Conservation (phyloP, 495 filamentous ascomycete genomes). For the Annulohypoxylon moriforme region DNA sequence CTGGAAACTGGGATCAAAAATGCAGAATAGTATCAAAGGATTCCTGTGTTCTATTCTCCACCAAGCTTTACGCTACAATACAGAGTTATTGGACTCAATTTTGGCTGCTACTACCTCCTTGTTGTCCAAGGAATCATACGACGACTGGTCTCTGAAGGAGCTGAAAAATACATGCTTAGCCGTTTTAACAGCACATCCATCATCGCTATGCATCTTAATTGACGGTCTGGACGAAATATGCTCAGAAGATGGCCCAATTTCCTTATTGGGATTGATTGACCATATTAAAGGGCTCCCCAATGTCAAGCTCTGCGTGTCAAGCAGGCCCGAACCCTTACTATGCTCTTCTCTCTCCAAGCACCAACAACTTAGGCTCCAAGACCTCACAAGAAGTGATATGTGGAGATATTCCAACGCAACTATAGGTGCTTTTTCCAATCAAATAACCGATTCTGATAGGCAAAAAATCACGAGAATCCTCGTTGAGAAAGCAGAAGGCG, state of each 20-base stretch:
- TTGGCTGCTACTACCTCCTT: not conserved
- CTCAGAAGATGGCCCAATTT: not conserved
- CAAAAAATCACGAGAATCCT: not conserved
- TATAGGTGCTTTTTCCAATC: not conserved
- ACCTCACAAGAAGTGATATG: conserved; percentile 34
- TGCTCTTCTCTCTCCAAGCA: not conserved
- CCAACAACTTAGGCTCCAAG: conserved; percentile 27
- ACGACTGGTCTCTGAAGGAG: not conserved
- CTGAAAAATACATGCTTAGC: not conserved
- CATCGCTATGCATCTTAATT: conserved; percentile 19
- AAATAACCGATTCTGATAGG: not conserved
- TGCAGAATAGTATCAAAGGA: conserved; percentile 16
- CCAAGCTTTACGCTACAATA: not conserved
- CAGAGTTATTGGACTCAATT: not conserved
- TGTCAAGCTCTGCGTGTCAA: conserved; percentile 23
- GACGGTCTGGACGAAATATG: conserved; percentile 25
- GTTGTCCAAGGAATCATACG: not conserved
- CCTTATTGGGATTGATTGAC: not conserved
- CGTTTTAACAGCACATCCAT: conserved; percentile 1
- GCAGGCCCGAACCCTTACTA: conserved; percentile 7
- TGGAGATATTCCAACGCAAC: not conserved
- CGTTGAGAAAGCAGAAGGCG: conserved; percentile 25
- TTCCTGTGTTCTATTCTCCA: not conserved
- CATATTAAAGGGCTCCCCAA: not conserved
- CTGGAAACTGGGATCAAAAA: conserved; percentile 15